phyloP scores from a whole-genome alignment of 2,329 filamentous ascomycete genomes.

The Venturia oleaginea region DNA sequence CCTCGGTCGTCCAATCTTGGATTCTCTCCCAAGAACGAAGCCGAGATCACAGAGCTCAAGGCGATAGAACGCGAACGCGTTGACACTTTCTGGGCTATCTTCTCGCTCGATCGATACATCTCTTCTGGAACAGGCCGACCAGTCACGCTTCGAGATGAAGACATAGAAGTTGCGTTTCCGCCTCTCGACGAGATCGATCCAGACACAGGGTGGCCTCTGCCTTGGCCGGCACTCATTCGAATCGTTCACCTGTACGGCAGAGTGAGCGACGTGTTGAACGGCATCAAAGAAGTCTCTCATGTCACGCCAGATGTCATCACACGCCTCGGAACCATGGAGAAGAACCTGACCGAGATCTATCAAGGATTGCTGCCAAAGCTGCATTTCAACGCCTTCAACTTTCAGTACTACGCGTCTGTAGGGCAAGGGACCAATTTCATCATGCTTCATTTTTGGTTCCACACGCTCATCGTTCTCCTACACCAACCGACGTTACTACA shows the following conservation, averaged over 20 bases:
- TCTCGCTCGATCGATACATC: constrained; percentile 78
- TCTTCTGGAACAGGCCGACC: constrained; percentile 79
- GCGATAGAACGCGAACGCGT: constrained; percentile 72
- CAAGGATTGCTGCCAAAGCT: constrained; percentile 65
- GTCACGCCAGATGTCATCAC: constrained; percentile 66
- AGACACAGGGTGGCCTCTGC: constrained; percentile 60
- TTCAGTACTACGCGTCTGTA: constrained; percentile 71
- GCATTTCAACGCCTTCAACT: constrained; percentile 79
- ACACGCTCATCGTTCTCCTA: constrained; percentile 73
- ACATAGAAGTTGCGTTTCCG: constrained; percentile 70
- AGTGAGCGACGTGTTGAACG: constrained; percentile 76
- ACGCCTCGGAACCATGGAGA: constrained; percentile 67
- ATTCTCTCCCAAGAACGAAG: constrained; percentile 26
- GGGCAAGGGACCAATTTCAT: constrained; percentile 83
- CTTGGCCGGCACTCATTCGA: constrained; percentile 70
- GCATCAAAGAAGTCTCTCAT: constrained; percentile 63
- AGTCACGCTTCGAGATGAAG: constrained; percentile 73
- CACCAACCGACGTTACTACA: constrained; percentile 77
- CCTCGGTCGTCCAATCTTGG: constrained; percentile 18
- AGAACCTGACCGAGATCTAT: constrained; percentile 64
- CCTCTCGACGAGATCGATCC: constrained; percentile 43
- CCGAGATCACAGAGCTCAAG: constrained; percentile 44
- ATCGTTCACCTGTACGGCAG: constrained; percentile 81
- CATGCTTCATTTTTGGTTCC: constrained; percentile 80
- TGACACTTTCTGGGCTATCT: constrained; percentile 85